Evolutionary conservation across 257 asterid genomes (phyloP).

Genomic region (Pogostemon cablin): DNA sequence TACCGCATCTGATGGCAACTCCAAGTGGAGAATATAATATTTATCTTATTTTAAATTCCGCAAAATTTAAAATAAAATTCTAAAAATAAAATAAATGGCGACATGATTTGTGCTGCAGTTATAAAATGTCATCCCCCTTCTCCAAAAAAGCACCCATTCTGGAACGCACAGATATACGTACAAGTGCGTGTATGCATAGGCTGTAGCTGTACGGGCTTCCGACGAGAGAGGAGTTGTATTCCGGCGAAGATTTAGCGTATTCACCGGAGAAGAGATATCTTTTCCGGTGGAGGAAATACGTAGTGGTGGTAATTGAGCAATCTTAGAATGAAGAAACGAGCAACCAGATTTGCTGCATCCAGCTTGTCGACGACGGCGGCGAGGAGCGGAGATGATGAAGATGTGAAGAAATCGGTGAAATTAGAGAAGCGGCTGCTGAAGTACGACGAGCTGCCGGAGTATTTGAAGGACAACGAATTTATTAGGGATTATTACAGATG

Average conservation of each 20-base stretch:
- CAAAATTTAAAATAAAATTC: no score
- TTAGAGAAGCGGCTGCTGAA: slow-evolving; percentile 48
- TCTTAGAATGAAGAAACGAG: slow-evolving; percentile 44
- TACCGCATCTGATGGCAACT: slow-evolving; percentile 25
- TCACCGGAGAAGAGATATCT: slow-evolving; percentile 28
- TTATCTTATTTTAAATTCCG: no score
- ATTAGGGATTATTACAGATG: slow-evolving; percentile 80
- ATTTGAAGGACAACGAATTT: slow-evolving; percentile 82
- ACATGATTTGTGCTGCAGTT: slow-evolving; percentile 36
- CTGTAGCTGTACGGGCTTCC: slow-evolving; percentile 24
- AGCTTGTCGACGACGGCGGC: slow-evolving; percentile 19
- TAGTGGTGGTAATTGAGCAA: background rate
- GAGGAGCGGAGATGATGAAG: slow-evolving; percentile 23
- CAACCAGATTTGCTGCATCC: slow-evolving; percentile 29
- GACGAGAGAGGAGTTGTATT: background rate
- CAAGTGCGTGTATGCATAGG: background rate
- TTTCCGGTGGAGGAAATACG: slow-evolving; percentile 28
- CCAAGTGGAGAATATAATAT: background rate
- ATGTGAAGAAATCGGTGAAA: slow-evolving; percentile 32
- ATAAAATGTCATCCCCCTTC: slow-evolving; percentile 24
- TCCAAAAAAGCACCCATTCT: slow-evolving; percentile 23
- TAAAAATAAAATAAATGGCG: slow-evolving; percentile 15
- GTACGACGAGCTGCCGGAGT: slow-evolving; percentile 82
- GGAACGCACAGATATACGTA: background rate
- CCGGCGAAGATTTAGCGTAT: slow-evolving; percentile 26